Base-by-base conservation (phyloP, 2,329 filamentous ascomycete genomes). In the Cladobotryum protrusum region DNA sequence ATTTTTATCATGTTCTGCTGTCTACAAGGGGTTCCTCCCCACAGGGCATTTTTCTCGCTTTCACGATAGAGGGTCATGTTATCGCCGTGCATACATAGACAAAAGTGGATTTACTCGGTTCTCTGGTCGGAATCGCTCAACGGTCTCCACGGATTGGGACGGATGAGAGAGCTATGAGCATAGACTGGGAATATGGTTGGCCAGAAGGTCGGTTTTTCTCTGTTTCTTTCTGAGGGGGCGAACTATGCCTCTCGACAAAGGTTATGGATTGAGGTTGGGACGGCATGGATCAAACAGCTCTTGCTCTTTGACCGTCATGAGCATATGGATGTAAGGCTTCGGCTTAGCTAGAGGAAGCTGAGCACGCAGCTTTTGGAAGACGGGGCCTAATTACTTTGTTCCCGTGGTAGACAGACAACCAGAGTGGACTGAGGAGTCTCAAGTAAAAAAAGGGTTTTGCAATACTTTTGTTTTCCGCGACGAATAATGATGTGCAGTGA, bases 101-200 rank as follows among this genome's bases (percentile, higher is more conserved):
- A 81, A 81, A 82, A 81, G 76, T 76, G 77, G 78, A 79, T 79
- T 79, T 53, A 78, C 76, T 81, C 77, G 72, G 75, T 76, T 77
- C 70, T 78, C 73, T 75, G 69, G 74, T 73, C 66, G 54, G 56
- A 54, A 64, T 61, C 61, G 67, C 68, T 68, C 61, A 58, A 59
- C 60, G 59, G 59, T 61, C 62, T 63, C 59, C 54, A 59, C 58
- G 57, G 59, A 64, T 57, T 61, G 62, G 59, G 60, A 60, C 56
- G 49, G 49, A 55, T 57, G 56, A 60, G 61, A 64, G 64, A 62
- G 62, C 61, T 57, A 63, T 61, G 59, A 61, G 61, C 59, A 61
- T 63, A 59, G 59, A 61, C 59, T 59, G 57, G 60, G 59, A 63
- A 60, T 56, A 62, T 57, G 55, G 59, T 61, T 57, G 63, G 60